Conservation (phyloP, 306 rosid species). For the Benincasa hispida region DNA sequence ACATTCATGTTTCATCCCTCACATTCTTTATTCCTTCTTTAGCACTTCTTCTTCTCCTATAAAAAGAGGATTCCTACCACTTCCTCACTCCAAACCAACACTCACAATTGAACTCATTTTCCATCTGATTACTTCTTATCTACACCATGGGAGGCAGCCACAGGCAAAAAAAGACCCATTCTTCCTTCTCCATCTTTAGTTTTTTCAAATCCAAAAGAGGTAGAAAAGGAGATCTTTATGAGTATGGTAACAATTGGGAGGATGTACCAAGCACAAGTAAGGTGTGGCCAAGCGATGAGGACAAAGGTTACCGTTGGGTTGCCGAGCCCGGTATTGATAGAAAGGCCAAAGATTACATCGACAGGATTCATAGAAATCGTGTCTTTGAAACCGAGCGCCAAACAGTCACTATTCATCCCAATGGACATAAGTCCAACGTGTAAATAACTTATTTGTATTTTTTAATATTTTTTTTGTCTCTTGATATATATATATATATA, state of each 20-base stretch:
- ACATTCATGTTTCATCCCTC: neutral
- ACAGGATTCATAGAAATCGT: neutral
- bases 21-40: neutral
- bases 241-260: slow-evolving; percentile 10
- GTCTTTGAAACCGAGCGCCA: neutral
- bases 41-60: neutral
- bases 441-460: neutral
- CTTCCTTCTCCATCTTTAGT: slow-evolving; percentile 42
- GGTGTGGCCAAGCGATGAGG: slow-evolving; percentile 34
- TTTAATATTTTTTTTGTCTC: too few relatives aligned
- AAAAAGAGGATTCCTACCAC: neutral
- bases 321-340: neutral
- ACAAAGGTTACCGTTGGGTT: neutral
- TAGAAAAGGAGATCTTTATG: slow-evolving; percentile 5
- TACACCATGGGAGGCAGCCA: neutral
- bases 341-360: neutral
- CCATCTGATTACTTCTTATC: neutral
- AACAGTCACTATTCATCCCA: neutral
- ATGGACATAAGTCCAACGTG: neutral
- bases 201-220: slow-evolving; percentile 33
- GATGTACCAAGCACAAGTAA: slow-evolving; percentile 20
- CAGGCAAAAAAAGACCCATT: neutral
- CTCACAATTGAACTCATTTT: neutral
- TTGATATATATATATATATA: too few relatives aligned
- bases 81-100: neutral